Evolutionary conservation across 441 rosid species (phyloP).

Genomic region (Adansonia rubrostipa): DNA sequence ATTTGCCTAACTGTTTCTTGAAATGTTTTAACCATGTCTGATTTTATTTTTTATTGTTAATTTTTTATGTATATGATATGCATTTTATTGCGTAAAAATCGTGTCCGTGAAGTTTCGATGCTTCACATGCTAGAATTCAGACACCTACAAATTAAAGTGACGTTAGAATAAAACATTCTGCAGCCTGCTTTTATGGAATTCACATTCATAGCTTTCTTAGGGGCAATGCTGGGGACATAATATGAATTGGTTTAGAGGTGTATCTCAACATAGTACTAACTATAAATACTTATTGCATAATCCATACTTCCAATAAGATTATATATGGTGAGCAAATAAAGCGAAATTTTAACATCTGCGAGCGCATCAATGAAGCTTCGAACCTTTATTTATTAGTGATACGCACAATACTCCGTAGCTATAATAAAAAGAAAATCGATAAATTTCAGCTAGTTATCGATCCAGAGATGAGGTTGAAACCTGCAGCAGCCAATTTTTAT

Average conservation of each 20-base stretch:
- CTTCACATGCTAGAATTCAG: neutral
- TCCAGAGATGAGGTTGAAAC: neutral
- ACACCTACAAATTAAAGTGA: neutral
- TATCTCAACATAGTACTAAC: no score
- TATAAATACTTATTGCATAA: no score
- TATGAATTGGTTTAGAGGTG: no score
- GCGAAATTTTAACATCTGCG: neutral
- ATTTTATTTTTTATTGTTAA: no score
- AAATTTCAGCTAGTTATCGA: neutral
- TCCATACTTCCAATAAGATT: neutral
- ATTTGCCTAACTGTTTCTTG: no score
- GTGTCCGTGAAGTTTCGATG: no score
- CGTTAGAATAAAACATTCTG: slow-evolving; percentile 10
- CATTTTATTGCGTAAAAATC: no score
- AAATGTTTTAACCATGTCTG: no score
- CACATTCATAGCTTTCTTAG: neutral
- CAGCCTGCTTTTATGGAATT: neutral
- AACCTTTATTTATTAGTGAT: neutral
- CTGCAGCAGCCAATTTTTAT: neutral
- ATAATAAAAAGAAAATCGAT: neutral
- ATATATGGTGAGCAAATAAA: neutral
- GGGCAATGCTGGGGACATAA: no score
- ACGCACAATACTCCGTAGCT: neutral
- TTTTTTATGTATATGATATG: no score
- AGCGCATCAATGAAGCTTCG: neutral